These are phyloP conservation scores for Colletotrichum endophyticum DNA, from an alignment of 2,329 filamentous ascomycete species.

Conservation along the genomic window DNA sequence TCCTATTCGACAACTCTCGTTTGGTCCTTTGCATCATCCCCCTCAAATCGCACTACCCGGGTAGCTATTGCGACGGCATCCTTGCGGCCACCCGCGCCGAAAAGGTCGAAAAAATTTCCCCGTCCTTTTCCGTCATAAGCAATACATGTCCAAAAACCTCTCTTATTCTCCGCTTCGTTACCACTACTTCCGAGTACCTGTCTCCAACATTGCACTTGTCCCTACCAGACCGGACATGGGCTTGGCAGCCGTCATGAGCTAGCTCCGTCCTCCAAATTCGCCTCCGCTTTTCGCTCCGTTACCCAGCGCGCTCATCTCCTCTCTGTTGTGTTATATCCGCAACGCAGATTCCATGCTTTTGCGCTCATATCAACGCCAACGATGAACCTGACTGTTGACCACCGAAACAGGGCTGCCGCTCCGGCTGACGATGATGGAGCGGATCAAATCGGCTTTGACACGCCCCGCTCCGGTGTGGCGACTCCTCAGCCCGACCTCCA, in stretches of 20 bases:
- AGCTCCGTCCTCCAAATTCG: not conserved
- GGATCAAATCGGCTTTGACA: constrained; percentile 83
- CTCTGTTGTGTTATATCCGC: constrained; percentile 2
- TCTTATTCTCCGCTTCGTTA: not conserved
- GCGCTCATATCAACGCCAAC: constrained; percentile 18
- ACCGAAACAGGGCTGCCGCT: constrained; percentile 56
- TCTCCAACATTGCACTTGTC: not conserved
- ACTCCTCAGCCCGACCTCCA: constrained; percentile 92
- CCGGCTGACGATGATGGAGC: constrained; percentile 71
- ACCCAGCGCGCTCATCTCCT: constrained; percentile 4
- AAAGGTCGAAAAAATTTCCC: constrained; percentile 8
- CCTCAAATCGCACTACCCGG: not conserved
- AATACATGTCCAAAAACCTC: not conserved
- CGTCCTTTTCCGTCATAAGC: constrained; percentile 14
- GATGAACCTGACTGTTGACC: constrained; percentile 55
- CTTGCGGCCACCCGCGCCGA: constrained; percentile 7
- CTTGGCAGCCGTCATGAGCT: constrained; percentile 46
- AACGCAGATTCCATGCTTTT: constrained; percentile 10
- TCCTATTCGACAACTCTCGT: constrained; percentile 7
- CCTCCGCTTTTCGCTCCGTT: constrained; percentile 16
- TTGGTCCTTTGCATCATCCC: constrained; percentile 12
- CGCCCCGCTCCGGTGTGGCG: constrained; percentile 87
- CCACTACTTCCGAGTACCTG: not conserved
- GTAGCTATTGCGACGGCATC: constrained; percentile 12
- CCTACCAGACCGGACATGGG: not conserved